Evolutionary conservation across 176 grass and related monocot species (phyloP), one percentile per base, ranked within the genome.

Genomic region (Secale cereale): DNA sequence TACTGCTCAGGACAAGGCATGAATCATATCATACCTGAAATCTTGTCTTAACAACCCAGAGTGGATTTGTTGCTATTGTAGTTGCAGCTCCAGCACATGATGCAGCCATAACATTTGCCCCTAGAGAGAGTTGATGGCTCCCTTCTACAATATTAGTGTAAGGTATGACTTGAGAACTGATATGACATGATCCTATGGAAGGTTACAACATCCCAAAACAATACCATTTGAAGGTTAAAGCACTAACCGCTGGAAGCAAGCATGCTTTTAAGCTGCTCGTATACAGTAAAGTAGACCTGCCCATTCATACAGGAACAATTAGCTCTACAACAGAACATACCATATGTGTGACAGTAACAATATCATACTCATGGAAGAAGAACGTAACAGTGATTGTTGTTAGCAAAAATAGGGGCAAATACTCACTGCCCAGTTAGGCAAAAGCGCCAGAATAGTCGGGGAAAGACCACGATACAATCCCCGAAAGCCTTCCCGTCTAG

Each of bases 11-110:
- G 22, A 65, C 72, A 77, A 85, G 79, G n/a, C 78, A 73, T 72
- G 48, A 46, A 31, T 20, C 39, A 83, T 30, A 79, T n/a, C 66
- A 91, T 84, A 98, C 93, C 86, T 98, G 95, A 83, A 98, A 90
- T 93, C 95, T 92, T 80, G 93, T 95, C 85, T 98, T 98, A 52
- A 98, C 95, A 82, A 98, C 95, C 95, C 95, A 98, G 36, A 98
- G 95, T 85, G 95, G 95, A 88, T 95, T 98, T 67, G 92, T 98
- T 61, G 70, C 93, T 37, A 93, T 85, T 72, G 87, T 93, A 36
- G 95, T 98, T 90, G 95, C 91, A 85, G 91, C 95, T 89, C 95
- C 95, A 81, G 95, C 95, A 82, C 95, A 92, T 87, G 95, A 95
- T 85, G 95, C 95, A 57, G 95, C 95, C 77, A 95, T 84, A 79